A percentile compares a stretch with the other conserved stretches of the same genome.
These are phyloP conservation scores for Syzygium oleosum DNA, from an alignment of 345 rosid species.

Conservation along the genomic window DNA sequence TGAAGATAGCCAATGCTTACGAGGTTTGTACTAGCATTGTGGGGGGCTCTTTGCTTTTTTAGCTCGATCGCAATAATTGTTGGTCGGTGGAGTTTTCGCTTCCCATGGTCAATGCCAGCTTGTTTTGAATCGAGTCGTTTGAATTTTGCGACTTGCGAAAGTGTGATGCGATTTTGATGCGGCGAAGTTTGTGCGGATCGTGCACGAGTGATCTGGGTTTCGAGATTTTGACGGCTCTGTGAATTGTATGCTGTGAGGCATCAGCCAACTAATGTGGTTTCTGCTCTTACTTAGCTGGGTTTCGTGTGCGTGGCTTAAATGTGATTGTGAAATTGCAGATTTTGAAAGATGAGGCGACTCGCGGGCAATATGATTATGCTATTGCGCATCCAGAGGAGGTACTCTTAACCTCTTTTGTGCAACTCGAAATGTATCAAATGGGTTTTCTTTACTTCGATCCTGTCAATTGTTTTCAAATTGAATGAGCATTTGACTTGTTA, in stretches of 20 bases:
- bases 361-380: constrained; percentile 94
- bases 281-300: neutral
- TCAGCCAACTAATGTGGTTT: neutral
- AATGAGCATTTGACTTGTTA: neutral
- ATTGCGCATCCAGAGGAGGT: constrained; percentile 98
- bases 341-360: constrained; percentile 90
- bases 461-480: neutral
- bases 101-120: neutral
- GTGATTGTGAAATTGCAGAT: constrained; percentile 36
- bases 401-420: neutral
- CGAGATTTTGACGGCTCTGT: neutral
- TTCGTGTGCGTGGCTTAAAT: neutral
- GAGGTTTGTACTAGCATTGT: constrained; percentile 32
- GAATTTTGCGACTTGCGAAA: neutral
- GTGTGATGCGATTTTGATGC: neutral
- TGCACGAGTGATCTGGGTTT: neutral
- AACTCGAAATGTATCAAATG: neutral
- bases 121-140: neutral
- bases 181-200: neutral
- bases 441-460: neutral
- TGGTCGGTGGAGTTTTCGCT: neutral
- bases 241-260: neutral
- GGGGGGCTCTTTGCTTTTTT: neutral
- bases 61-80: neutral
- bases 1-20: constrained; percentile 93